Evolutionary conservation across 768 basidiomycete species (phyloP).

Genomic region (Suillus fuscotomentosus): DNA sequence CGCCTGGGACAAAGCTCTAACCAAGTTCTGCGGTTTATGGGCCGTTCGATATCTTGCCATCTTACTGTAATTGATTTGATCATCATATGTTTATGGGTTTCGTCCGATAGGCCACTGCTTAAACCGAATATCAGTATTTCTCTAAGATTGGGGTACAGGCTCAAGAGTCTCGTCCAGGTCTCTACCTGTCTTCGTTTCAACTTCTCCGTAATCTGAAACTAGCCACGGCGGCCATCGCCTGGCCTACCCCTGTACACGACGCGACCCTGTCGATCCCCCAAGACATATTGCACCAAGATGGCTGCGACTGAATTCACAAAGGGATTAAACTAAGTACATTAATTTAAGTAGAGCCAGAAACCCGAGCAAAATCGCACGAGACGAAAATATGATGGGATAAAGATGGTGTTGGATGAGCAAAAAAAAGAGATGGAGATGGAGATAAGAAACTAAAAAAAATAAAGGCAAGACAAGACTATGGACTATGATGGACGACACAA

Average conservation of each 20-base stretch:
- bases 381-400: slow-evolving; percentile 20
- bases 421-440: not conserved
- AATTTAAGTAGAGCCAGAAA: slow-evolving; percentile 6
- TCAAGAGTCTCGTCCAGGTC: not conserved
- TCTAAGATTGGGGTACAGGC: not conserved
- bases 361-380: slow-evolving; percentile 6
- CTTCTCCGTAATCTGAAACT: not conserved
- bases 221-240: not conserved
- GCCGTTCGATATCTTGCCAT: not conserved
- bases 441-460: not conserved
- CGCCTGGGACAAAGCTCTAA: slow-evolving; percentile 32
- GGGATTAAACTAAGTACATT: slow-evolving; percentile 31
- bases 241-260: not conserved
- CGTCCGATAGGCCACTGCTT: not conserved
- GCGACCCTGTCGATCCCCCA: not conserved
- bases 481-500: not conserved
- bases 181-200: not conserved
- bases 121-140: not conserved
- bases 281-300: not conserved
- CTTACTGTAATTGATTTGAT: not conserved
- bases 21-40: not conserved
- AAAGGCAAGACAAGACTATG: not conserved
- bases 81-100: not conserved
- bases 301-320: not conserved
- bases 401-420: slow-evolving; percentile 8